A percentile compares a stretch with the other conserved stretches of the same genome.
Conservation (phyloP, 108 stramenopile species). For the Parietichytrium sp. region DNA sequence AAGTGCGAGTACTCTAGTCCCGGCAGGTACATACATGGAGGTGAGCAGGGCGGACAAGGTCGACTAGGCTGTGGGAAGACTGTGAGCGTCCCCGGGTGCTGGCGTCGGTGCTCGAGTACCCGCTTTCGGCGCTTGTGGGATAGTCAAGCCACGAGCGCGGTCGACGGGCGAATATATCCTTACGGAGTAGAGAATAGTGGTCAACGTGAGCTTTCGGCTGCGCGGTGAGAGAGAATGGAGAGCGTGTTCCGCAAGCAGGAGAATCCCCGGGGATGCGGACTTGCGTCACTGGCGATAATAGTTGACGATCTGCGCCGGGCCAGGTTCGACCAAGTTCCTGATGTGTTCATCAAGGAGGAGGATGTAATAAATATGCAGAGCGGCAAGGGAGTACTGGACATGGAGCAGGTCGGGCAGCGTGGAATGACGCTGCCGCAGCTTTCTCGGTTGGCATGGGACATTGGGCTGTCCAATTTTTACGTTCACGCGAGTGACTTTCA, state of each 20-base stretch:
- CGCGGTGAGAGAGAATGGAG: no score
- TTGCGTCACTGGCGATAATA: constrained; percentile 2
- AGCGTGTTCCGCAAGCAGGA: constrained; percentile 19
- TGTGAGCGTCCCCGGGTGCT: no score
- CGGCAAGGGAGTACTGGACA: not conserved
- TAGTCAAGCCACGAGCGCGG: no score
- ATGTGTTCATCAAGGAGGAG: not conserved
- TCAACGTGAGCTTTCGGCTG: no score
- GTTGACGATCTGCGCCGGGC: not conserved
- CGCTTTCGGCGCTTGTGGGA: no score
- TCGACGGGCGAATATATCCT: no score
- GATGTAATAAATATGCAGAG: not conserved
- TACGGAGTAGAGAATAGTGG: no score
- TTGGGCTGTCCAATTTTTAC: not conserved
- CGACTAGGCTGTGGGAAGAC: no score
- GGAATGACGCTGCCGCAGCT: constrained; percentile 21
- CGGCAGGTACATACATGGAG: no score
- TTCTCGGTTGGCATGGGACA: not conserved
- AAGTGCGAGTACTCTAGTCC: no score
- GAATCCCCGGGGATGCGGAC: not conserved
- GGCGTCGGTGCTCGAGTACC: no score
- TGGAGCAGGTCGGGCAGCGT: not conserved
- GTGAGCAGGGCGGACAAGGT: no score
- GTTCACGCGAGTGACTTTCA: not conserved
- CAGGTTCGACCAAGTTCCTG: not conserved